Evolutionary conservation across 2,329 filamentous ascomycete genomes (phyloP).

Genomic region (Trichophyton rubrum): DNA sequence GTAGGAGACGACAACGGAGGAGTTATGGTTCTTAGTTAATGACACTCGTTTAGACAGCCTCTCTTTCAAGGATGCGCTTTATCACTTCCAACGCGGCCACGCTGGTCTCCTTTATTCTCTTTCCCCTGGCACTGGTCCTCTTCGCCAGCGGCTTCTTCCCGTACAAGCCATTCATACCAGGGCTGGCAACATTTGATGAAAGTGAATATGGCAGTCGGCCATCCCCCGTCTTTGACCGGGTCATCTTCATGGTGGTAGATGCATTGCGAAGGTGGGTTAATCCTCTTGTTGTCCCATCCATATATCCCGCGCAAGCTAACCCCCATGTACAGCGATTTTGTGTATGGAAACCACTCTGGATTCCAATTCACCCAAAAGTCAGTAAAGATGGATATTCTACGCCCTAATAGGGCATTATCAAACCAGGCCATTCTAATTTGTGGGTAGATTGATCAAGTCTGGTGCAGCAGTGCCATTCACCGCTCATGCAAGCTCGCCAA

Average conservation of each 20-base stretch:
- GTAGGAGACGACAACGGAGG: not conserved
- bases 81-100: not conserved
- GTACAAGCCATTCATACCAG: constrained; percentile 86
- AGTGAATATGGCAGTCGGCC: constrained; percentile 44
- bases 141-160: constrained; percentile 94
- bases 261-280: constrained; percentile 63
- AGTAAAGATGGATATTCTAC: constrained; percentile 10
- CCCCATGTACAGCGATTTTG: constrained; percentile 62
- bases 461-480: constrained; percentile 86
- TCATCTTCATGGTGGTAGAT: constrained; percentile 97
- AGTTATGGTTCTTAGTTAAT: not conserved
- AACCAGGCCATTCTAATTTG: constrained; percentile 1
- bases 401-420: not conserved
- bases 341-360: constrained; percentile 66
- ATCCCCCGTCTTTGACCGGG: constrained; percentile 65
- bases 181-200: constrained; percentile 54
- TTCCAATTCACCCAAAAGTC: constrained; percentile 83
- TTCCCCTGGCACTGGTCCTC: constrained; percentile 59
- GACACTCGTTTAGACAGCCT: not conserved
- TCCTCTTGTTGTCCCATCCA: not conserved
- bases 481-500: constrained; percentile 88
- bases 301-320: not conserved
- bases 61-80: not conserved
- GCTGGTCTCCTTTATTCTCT: constrained; percentile 56
- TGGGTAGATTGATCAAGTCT: constrained; percentile 60